Conservation (phyloP, 169 alveolate species). For the Plasmodium relictum region DNA sequence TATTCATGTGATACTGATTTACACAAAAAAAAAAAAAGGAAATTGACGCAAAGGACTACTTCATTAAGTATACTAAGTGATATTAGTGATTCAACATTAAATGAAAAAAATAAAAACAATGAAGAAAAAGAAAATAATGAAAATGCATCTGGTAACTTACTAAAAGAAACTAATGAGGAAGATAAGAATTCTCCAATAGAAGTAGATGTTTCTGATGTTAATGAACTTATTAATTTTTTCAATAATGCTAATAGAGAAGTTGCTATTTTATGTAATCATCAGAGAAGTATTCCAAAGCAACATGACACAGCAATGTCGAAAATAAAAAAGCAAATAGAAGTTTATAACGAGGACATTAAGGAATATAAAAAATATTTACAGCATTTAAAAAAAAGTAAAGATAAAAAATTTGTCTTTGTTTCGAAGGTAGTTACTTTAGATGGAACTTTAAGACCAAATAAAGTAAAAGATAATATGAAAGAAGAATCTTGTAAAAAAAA, state of each 20-base stretch:
- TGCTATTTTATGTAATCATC: constrained; percentile 99
- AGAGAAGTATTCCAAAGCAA: constrained; percentile 94
- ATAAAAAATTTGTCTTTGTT: constrained; percentile 73
- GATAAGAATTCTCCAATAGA: constrained; percentile 79
- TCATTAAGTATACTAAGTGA: constrained; percentile 47
- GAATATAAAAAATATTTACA: constrained; percentile 89
- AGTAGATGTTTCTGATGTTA: constrained; percentile 88
- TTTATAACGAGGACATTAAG: constrained; percentile 89
- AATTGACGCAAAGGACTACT: constrained; percentile 24
- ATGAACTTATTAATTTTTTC: constrained; percentile 94
- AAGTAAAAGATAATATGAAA: constrained; percentile 70
- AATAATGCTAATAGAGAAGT: constrained; percentile 98
- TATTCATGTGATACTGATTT: constrained; percentile 27
- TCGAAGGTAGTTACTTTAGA: constrained; percentile 78
- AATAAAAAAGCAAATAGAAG: constrained; percentile 90
- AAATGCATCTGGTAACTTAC: not conserved
- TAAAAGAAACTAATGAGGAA: constrained; percentile 44
- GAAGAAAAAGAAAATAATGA: constrained; percentile 44
- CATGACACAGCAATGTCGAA: constrained; percentile 95
- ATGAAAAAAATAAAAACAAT: constrained; percentile 37
- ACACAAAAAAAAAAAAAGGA: constrained; percentile 43
- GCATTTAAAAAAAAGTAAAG: constrained; percentile 85
- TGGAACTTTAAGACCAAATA: constrained; percentile 76
- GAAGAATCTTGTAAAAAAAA: constrained; percentile 81
- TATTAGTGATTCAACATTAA: constrained; percentile 28